These are phyloP conservation scores for Ogataea paraovalis DNA, from an alignment of 805 yeast genomes.

Conservation along the genomic window DNA sequence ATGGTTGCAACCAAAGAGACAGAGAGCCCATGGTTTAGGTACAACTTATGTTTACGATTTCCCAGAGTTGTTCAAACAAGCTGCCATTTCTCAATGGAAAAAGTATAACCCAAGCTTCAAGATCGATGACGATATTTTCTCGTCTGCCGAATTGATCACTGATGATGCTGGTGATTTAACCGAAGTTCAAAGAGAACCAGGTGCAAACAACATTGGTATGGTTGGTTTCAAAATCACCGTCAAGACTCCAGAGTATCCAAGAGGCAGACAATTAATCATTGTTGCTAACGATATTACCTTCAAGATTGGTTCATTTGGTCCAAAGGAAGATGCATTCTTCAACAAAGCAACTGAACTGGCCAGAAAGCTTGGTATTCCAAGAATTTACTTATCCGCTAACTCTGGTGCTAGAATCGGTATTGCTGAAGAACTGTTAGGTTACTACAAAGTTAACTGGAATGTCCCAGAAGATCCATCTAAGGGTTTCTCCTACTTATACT, in stretches of 20 bases:
- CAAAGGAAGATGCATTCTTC: slow-evolving; percentile 90
- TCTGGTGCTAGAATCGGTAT: slow-evolving; percentile 99
- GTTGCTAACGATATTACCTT: slow-evolving; percentile 97
- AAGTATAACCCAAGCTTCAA: slow-evolving; percentile 50
- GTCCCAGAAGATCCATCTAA: slow-evolving; percentile 67
- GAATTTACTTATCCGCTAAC: slow-evolving; percentile 94
- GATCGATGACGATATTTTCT: slow-evolving; percentile 73
- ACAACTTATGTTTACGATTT: slow-evolving; percentile 97
- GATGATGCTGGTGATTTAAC: slow-evolving; percentile 80
- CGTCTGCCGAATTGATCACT: slow-evolving; percentile 74
- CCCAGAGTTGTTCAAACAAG: slow-evolving; percentile 98
- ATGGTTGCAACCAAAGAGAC: slow-evolving; percentile 97
- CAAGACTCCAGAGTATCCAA: slow-evolving; percentile 95
- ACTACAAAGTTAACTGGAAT: slow-evolving; percentile 90
- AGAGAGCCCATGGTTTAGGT: slow-evolving; percentile 97
- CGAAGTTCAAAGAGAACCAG: slow-evolving; percentile 92
- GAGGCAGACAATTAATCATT: slow-evolving; percentile 88
- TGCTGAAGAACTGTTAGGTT: slow-evolving; percentile 92
- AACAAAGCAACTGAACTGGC: slow-evolving; percentile 91
- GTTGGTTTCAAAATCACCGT: slow-evolving; percentile 90
- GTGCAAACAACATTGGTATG: slow-evolving; percentile 95
- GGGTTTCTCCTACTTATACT: slow-evolving; percentile 88
- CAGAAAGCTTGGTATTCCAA: slow-evolving; percentile 85
- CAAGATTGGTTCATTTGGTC: slow-evolving; percentile 99
- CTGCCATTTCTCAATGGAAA: slow-evolving; percentile 82